Conservation (phyloP, 805 yeast genomes). For the Nakazawaea anatomiae region DNA sequence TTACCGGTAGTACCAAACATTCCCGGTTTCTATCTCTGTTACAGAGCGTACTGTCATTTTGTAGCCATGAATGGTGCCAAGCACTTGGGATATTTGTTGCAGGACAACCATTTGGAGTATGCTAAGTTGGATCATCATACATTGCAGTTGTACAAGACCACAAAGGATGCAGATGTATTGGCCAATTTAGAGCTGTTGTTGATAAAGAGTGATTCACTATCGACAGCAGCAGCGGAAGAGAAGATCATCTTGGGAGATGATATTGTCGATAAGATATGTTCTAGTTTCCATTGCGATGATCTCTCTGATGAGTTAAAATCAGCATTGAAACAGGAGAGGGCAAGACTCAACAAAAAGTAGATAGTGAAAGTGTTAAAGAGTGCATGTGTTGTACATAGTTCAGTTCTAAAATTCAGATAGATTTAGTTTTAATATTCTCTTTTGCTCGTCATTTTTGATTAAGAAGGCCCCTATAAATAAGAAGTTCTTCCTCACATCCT, state of each 20-base stretch:
- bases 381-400: no score
- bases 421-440: no score
- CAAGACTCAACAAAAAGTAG: background rate
- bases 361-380: background rate
- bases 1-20: constrained; percentile 87
- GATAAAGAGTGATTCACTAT: no score
- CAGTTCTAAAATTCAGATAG: no score
- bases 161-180: constrained; percentile 15
- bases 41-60: constrained; percentile 78
- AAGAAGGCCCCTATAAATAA: no score
- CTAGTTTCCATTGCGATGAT: constrained; percentile 38
- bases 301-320: constrained; percentile 37
- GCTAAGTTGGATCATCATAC: constrained; percentile 17
- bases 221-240: constrained; percentile 16
- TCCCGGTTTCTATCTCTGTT: constrained; percentile 83
- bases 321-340: constrained; percentile 51
- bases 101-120: constrained; percentile 20
- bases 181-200: constrained; percentile 16
- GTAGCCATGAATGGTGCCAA: constrained; percentile 72
- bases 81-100: constrained; percentile 56
- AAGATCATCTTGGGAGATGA: constrained; percentile 37
- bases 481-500: no score
- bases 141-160: constrained; percentile 16
- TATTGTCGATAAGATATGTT: constrained; percentile 39
- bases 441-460: no score